Evolutionary conservation across 345 rosid species (phyloP), one percentile per base, ranked within the genome.

Genomic region (Gossypium sturtianum): DNA sequence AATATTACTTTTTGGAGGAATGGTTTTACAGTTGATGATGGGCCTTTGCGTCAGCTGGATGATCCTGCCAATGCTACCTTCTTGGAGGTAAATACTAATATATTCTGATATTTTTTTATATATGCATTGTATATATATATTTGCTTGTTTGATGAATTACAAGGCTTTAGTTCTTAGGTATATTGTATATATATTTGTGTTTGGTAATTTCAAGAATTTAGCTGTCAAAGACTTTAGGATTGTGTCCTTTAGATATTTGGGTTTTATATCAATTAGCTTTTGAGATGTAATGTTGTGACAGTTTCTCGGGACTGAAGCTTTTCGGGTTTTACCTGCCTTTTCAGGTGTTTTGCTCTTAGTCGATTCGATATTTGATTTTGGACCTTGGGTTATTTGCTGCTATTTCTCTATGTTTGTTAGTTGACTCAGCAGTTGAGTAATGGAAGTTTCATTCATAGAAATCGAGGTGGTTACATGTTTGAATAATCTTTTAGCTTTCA

Each of bases 1-100:
- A 85, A 82, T 41, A 81, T 95, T 58, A 89, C 90, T 51, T 88
- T 95, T 72, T 95, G 97, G 99, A 87, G 83, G 83, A 91, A 95
- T 49, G 99, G 99, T 34, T 95, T 95, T 81, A 95, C 98, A 0
- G 82, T 95, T 2, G 87, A 93, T 84, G 91, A 93, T 87, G 99
- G 98, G 54, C 96, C 92, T 7, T 73, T 95, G 27, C 82, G 90
- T 75, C 87, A 87, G 27, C 79, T 93, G 80, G 89, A 87, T 74
- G 99, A 95, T 77, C 98, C 97, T 4, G 85, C 84, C 12, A 93
- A 91, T 83, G 91, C 88, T 60, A 17, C 87, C 19, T 95, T 95
- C 78, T 76, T 95, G 88, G 91, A 93, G 94, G 99, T 93, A 84
- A 34, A 71, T 49, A 27, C 22, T 56, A 20, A 44, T 60, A 54